Evolutionary conservation across 768 basidiomycete genomes (phyloP).

Genomic region (Calocybe cyanea): DNA sequence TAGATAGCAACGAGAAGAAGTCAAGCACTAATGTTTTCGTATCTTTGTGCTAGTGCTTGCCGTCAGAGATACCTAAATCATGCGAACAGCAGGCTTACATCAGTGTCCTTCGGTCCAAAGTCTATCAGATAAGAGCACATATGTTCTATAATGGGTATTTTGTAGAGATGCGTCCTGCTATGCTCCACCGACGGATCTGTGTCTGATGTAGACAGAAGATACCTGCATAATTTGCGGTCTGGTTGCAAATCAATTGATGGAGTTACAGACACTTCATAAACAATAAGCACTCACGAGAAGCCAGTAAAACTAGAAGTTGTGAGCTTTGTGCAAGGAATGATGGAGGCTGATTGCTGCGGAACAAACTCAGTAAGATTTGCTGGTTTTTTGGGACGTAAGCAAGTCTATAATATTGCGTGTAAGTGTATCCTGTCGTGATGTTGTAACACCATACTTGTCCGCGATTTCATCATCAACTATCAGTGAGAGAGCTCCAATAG

Average conservation of each 20-base stretch:
- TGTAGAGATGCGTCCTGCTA: constrained; percentile 22
- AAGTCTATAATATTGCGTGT: constrained; percentile 9
- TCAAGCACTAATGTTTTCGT: constrained; percentile 34
- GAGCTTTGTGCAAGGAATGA: constrained; percentile 46
- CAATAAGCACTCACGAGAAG: constrained; percentile 42
- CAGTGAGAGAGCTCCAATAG: constrained; percentile 56
- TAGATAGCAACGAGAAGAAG: constrained; percentile 39
- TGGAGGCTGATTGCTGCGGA: constrained; percentile 47
- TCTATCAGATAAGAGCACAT: constrained; percentile 49
- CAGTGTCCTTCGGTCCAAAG: constrained; percentile 29
- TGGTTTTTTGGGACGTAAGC: constrained; percentile 34
- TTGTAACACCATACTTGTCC: constrained; percentile 27
- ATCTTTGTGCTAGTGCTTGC: constrained; percentile 15
- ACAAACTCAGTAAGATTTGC: constrained; percentile 41
- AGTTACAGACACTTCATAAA: background rate
- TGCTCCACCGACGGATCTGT: constrained; percentile 16
- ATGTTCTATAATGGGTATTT: constrained; percentile 42
- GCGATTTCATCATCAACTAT: constrained; percentile 39
- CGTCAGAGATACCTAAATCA: background rate
- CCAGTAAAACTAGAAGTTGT: constrained; percentile 51
- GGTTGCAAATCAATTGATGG: constrained; percentile 1
- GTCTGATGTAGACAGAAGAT: constrained; percentile 37
- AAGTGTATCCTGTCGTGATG: no score
- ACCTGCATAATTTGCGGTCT: constrained; percentile 42
- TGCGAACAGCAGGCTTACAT: constrained; percentile 29